Conservation (phyloP, 805 yeast genomes). For the Lachancea sp. region DNA sequence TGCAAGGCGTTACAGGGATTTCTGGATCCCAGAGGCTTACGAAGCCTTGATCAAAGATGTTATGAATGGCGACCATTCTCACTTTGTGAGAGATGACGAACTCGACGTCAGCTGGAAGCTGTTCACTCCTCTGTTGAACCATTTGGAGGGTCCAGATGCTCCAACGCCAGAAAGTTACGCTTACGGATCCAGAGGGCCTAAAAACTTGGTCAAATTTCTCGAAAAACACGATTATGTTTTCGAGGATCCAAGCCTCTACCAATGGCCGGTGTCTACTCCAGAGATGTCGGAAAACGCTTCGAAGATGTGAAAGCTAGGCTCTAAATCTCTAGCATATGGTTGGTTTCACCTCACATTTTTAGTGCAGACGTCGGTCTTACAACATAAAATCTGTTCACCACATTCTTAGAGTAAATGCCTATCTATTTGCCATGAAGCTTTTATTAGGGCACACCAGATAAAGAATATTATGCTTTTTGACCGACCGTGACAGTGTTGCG, state of each 20-base stretch:
- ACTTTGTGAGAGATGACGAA: conserved; percentile 97
- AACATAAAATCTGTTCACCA: neutral
- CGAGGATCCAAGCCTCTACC: conserved; percentile 57
- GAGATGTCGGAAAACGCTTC: neutral
- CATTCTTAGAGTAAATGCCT: neutral
- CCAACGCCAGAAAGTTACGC: conserved; percentile 66
- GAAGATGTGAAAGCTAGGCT: conserved; percentile 5
- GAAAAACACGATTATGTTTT: conserved; percentile 66
- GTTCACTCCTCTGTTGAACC: conserved; percentile 84
- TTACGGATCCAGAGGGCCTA: conserved; percentile 91
- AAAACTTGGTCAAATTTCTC: conserved; percentile 53
- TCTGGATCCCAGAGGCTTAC: conserved; percentile 97
- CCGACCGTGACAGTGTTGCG: too few relatives aligned
- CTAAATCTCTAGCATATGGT: neutral
- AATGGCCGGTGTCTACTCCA: conserved; percentile 82
- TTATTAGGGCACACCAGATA: too few relatives aligned
- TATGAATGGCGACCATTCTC: conserved; percentile 86
- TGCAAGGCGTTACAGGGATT: conserved; percentile 69
- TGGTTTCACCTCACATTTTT: neutral
- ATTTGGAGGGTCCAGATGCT: conserved; percentile 64
- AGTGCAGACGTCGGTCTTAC: neutral
- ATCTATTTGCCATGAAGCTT: too few relatives aligned
- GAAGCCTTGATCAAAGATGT: conserved; percentile 93
- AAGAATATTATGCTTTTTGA: too few relatives aligned
- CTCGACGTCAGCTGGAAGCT: conserved; percentile 87